Evolutionary conservation across 1,139 yeast genomes (phyloP), one percentile per base, ranked within the genome.

Genomic region (Zygoascus hellenicus): DNA sequence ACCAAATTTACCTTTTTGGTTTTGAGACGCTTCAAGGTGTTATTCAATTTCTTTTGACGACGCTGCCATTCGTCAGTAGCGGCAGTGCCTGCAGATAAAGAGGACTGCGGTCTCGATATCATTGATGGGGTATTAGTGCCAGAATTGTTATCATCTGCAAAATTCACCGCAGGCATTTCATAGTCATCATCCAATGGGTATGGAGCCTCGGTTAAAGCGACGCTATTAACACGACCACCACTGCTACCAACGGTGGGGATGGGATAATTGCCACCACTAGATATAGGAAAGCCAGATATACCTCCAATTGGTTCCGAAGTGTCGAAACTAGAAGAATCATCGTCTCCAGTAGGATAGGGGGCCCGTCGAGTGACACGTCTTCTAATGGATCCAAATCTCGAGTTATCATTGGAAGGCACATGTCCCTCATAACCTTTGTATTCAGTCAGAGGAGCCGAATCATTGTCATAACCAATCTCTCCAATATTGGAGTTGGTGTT

Each of bases 1-100:
- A 81, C 80, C 61, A 83, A 69, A 57, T 71, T 74, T 51, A 80
- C 81, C 80, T 67, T 88, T 55, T 75, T 72, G 53, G 77, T 80
- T 5, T 46, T 54, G 37, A 52, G 50, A 33, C 62, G 55, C 48
- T 54, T 57, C 42, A 58, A 48, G n/a, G 52, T 35, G 39, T 51
- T 32, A 33, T 48, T 36, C 46, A 53, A 41, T 42, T 52, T 50
- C 42, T 49, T 48, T 48, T 58, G 60, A 2, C 60, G 50, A 22
- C 47, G 46, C 46, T 55, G 52, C 60, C 58, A 57, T 11, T 56
- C 55, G 13, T 58, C 60, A 5, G 54, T 48, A 3, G 57, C 45
- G 44, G 53, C 58, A 3, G 56, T 52, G 16, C 43, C 43, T 9
- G 49, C 51, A 14, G 55, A 49, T 47, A 53, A 28, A 9, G 54